Evolutionary conservation across 2,329 filamentous ascomycete genomes (phyloP), one percentile per base, ranked within the genome.

Genomic region (Macroventuria anomochaeta): DNA sequence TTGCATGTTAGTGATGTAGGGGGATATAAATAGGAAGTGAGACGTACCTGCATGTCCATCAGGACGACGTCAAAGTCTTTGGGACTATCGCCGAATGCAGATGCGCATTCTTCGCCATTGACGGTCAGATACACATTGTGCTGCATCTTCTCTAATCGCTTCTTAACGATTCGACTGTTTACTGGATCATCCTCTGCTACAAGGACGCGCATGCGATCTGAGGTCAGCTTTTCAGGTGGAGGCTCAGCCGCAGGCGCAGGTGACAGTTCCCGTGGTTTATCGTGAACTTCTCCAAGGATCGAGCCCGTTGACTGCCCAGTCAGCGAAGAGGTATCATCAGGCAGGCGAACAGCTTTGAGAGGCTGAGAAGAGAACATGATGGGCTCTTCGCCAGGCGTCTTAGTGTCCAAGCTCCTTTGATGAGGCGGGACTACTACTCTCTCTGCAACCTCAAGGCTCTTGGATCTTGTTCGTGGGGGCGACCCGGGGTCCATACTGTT

Each of bases 41-140:
- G n/a, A n/a, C 84, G 74, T 70, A 92, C 91, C 81, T 96, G 91
- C 83, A 96, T 91, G 69, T 96, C 92, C 92, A 96, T 96, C 58
- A 96, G 80, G 40, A 96, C 81, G 5, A 91, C 87, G 70, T 96
- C 91, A 66, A 90, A 95, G 18, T 77, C 75, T 21, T 72, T 72
- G 0, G 86, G 79, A 43, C 81, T 82, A 38, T 90, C 88, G 42
- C 81, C 82, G 71, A 90, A 93, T 4, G 85, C 81, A 42, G 81
- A 80, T 5, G 90, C 88, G 67, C 92, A 96, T 66, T 96, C 91
- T 68, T 95, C 89, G 7, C 92, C 92, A 58, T 96, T 96, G 31
- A 89, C 81, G 0, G 90, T 90, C 59, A 93, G 81, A 29, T 83
- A 77, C 0, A 95, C 88, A 0, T 81, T 75, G 60, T 96, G 90